Evolutionary conservation across 108 stramenopile species (phyloP).

Genomic region (Pelagomonas calceolata): DNA sequence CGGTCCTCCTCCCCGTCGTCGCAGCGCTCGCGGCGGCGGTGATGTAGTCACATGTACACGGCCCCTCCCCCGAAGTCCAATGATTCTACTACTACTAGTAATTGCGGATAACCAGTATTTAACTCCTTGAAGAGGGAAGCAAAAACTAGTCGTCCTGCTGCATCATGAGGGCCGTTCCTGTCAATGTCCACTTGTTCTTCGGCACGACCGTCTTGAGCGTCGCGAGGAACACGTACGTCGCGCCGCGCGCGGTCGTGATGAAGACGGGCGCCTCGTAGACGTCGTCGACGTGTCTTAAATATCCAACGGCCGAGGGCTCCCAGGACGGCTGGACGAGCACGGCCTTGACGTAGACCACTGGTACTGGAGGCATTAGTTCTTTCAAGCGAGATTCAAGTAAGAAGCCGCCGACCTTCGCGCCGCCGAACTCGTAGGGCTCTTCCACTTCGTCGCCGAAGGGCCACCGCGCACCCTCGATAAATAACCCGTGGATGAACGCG

Average conservation of each 20-base stretch:
- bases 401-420: slow-evolving; percentile 28
- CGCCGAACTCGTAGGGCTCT: slow-evolving; percentile 20
- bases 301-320: slow-evolving; percentile 65
- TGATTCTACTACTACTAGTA: no score
- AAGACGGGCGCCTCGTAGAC: slow-evolving; percentile 64
- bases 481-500: slow-evolving; percentile 56
- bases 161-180: slow-evolving; percentile 51
- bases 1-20: no score
- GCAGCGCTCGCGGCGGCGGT: no score
- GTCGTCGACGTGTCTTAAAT: slow-evolving; percentile 41
- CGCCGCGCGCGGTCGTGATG: slow-evolving; percentile 53
- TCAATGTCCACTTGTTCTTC: slow-evolving; percentile 48
- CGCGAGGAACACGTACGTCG: slow-evolving; percentile 59
- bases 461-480: slow-evolving; percentile 64
- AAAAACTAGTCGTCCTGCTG: slow-evolving; percentile 49
- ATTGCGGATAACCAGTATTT: no score
- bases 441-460: slow-evolving; percentile 37
- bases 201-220: slow-evolving; percentile 48
- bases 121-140: no score
- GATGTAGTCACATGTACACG: no score
- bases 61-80: no score
- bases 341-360: slow-evolving; percentile 58
- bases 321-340: slow-evolving; percentile 51
- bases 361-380: slow-evolving; percentile 49
- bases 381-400: slow-evolving; percentile 53